Base-by-base conservation (phyloP, 2,329 filamentous ascomycete genomes). In the Mycosphaerella arachidis region DNA sequence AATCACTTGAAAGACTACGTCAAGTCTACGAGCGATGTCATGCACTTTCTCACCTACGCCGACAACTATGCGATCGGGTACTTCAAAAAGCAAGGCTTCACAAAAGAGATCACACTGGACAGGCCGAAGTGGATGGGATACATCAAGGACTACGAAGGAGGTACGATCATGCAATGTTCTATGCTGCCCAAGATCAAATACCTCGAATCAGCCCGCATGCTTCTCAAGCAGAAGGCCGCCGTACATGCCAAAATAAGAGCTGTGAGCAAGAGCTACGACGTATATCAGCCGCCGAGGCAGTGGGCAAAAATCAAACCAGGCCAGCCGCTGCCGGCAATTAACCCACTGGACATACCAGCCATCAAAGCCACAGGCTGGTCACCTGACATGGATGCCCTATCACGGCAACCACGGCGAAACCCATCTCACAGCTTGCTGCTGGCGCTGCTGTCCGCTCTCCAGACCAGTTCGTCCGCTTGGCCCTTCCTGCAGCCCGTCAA, bases 51-150 rank as follows among this genome's bases (percentile, higher is more conserved):
- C 2, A 99, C 94, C 1, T 99, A 99, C 71, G 94, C 94, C 65
- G 94, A 99, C 75, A 99, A 99, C 75, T 97, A 97, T 72, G 94
- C 94, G 43, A 99, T 96, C 66, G 94, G 94, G 10, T 99, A 97
- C 75, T 99, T 99, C 77, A 96, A 97, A 76, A 99, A 99, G 74
- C 94, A 99, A 74, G 94, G 94, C 0, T 99, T 99, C 72, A 97
- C 94, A 1, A 99, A 99, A 74, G 93, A 99, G 70, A 97, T 99
- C 65, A 96, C 92, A 0, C 84, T 99, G 0, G 90, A 94, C 60
- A 89, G 87, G 70, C 86, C 88, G 2, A 87, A 91, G 3, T 99
- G 94, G 94, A 97, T 97, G 94, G 94, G 94, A 2, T 99, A 97
- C 71, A 99, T 99, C 79, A 99, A 99, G 74, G 94, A 99, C 74